Percentiles rank a stretch among this genome's conserved stretches.
These are phyloP conservation scores for Mortierella sp. DNA, from an alignment of 371 early-diverging fungal genomes.

Conservation along the genomic window DNA sequence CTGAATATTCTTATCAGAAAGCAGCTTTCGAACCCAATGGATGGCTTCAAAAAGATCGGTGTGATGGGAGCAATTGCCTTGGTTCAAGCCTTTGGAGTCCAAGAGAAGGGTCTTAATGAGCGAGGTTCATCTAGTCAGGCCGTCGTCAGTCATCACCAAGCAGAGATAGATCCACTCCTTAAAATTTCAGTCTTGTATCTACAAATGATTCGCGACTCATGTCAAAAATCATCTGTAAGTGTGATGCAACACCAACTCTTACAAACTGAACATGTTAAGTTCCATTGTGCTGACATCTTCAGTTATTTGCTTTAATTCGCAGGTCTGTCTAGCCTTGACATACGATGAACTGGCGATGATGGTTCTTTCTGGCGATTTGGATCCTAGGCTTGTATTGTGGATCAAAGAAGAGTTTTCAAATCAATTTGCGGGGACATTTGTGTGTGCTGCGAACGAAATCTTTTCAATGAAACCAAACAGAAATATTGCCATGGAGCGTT, in stretches of 20 bases:
- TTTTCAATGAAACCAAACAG: conserved; percentile 25
- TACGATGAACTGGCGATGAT: conserved; percentile 82
- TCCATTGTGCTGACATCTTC: not conserved
- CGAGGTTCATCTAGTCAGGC: conserved; percentile 43
- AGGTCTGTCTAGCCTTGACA: conserved; percentile 75
- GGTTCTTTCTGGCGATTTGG: conserved; percentile 64
- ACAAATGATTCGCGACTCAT: conserved; percentile 61
- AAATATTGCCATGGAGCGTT: conserved; percentile 47
- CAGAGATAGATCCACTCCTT: conserved; percentile 60
- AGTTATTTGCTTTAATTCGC: not conserved
- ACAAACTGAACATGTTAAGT: not conserved
- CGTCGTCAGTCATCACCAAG: conserved; percentile 31
- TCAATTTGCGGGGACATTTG: conserved; percentile 73
- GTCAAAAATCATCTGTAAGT: conserved; percentile 66
- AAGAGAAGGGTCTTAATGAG: conserved; percentile 35
- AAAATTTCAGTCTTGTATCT: conserved; percentile 61
- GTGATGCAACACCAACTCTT: not conserved
- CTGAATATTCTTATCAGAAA: conserved; percentile 84
- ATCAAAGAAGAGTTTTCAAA: conserved; percentile 75
- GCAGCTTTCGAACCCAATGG: conserved; percentile 80
- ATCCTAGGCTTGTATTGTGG: conserved; percentile 74
- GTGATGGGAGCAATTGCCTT: conserved; percentile 81
- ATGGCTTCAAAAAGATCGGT: conserved; percentile 81
- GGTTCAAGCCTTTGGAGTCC: conserved; percentile 73
- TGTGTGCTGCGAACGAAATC: conserved; percentile 60